Conservation (phyloP, 2,329 filamentous ascomycete species). For the Aspergillus chevalieri region DNA sequence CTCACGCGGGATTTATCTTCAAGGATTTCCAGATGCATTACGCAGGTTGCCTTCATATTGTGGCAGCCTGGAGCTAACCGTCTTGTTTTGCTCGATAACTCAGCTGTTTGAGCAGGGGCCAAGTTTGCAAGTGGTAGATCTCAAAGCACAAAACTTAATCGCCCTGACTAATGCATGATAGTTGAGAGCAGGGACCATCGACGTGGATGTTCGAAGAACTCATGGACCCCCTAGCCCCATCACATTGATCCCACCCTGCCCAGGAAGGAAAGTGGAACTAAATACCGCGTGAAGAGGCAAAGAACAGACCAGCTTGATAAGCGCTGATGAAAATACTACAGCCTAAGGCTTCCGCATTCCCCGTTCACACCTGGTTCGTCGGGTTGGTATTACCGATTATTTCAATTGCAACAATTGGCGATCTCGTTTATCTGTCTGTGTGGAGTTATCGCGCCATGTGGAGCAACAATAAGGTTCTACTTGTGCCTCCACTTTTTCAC, state of each 20-base stretch:
- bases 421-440: constrained; percentile 7
- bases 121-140: background rate
- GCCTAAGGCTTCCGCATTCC: background rate
- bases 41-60: background rate
- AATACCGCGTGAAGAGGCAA: background rate
- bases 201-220: background rate
- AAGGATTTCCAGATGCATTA: background rate
- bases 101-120: no score
- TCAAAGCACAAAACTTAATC: background rate
- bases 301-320: background rate
- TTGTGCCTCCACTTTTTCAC: no score
- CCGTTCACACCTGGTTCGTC: background rate
- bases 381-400: background rate
- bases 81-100: background rate
- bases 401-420: constrained; percentile 1
- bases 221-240: background rate
- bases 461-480: constrained; percentile 6
- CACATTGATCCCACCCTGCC: background rate
- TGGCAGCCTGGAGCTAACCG: background rate
- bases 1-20: background rate
- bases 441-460: constrained; percentile 1
- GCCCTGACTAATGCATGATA: background rate
- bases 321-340: background rate
- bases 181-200: background rate
- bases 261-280: background rate